Conservation (phyloP, 331 rosid species). For the Saraca asoca region DNA sequence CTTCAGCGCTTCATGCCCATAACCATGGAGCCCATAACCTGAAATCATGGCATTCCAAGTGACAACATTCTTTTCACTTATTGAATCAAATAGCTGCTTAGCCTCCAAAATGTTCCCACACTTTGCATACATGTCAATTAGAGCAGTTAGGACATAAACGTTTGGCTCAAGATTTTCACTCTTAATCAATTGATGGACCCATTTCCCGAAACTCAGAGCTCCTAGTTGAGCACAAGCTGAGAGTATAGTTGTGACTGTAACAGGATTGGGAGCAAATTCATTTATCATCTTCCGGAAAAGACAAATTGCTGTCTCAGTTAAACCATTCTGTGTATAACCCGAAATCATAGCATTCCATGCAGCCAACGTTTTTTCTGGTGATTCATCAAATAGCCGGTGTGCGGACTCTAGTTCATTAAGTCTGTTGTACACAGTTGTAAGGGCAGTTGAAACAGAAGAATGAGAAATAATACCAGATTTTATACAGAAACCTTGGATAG, state of each 20-base stretch:
- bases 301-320: slow-evolving; percentile 73
- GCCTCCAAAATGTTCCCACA: slow-evolving; percentile 86
- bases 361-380: slow-evolving; percentile 70
- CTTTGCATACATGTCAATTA: slow-evolving; percentile 92
- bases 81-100: slow-evolving; percentile 63
- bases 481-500: slow-evolving; percentile 66
- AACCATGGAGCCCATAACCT: slow-evolving; percentile 95
- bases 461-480: slow-evolving; percentile 60
- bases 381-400: slow-evolving; percentile 74
- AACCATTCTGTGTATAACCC: slow-evolving; percentile 88
- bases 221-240: slow-evolving; percentile 98
- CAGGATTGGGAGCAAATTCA: slow-evolving; percentile 69
- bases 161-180: slow-evolving; percentile 71
- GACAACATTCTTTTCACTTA: slow-evolving; percentile 71
- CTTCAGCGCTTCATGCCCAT: slow-evolving; percentile 72
- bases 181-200: slow-evolving; percentile 79
- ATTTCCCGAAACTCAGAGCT: slow-evolving; percentile 77
- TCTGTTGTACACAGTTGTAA: slow-evolving; percentile 66
- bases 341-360: slow-evolving; percentile 98
- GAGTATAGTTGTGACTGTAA: slow-evolving; percentile 77
- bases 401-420: slow-evolving; percentile 78
- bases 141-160: slow-evolving; percentile 75
- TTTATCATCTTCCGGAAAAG: slow-evolving; percentile 78
- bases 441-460: slow-evolving; percentile 80
- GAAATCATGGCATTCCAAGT: slow-evolving; percentile 97